A percentile compares a stretch with the other conserved stretches of the same genome.
These are phyloP conservation scores for Neurospora tetraspora DNA, from an alignment of 495 filamentous ascomycete species.

Conservation along the genomic window DNA sequence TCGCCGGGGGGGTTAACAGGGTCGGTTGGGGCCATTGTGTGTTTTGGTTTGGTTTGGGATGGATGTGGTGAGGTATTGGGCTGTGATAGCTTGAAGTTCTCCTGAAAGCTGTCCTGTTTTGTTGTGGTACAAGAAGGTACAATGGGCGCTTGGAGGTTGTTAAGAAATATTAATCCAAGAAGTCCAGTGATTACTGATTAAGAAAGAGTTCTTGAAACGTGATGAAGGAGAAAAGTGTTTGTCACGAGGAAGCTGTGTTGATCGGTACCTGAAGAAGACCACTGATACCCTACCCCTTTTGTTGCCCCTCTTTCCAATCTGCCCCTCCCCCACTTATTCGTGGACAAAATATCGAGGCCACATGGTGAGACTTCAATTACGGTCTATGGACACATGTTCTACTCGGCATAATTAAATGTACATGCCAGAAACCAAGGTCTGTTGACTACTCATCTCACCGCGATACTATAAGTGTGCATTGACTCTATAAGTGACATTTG, in stretches of 20 bases:
- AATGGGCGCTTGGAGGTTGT: neutral
- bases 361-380: neutral
- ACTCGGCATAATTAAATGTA: neutral
- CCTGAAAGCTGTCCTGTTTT: neutral
- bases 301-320: neutral
- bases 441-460: neutral
- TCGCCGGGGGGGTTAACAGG: slow-evolving; percentile 20
- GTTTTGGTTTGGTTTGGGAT: neutral
- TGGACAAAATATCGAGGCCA: neutral
- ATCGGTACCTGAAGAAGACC: neutral
- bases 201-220: neutral
- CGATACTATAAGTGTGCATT: neutral
- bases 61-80: neutral
- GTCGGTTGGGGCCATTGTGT: slow-evolving; percentile 14
- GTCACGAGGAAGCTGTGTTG: neutral
- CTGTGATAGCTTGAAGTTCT: neutral
- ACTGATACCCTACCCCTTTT: neutral
- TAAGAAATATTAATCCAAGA: neutral
- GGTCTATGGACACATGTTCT: neutral
- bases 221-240: neutral
- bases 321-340: slow-evolving; percentile 3
- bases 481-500: neutral
- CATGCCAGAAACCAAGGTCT: neutral
- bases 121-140: neutral
- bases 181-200: neutral